These are phyloP conservation scores for Myrmaecium sp. DNA, from an alignment of 2,329 filamentous ascomycete species.

Conservation along the genomic window DNA sequence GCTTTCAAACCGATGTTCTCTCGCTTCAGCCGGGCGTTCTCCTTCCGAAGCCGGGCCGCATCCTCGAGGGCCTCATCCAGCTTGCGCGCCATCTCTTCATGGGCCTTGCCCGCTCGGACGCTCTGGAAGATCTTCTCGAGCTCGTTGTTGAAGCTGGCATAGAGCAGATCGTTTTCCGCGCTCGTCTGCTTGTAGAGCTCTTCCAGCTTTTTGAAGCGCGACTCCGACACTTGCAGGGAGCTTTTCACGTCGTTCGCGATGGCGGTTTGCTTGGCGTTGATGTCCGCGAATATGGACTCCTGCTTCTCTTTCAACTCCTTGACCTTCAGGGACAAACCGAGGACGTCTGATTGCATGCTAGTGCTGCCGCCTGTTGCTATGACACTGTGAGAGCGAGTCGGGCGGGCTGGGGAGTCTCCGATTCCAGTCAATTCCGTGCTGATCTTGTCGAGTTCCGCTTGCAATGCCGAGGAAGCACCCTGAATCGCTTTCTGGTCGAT, in stretches of 20 bases:
- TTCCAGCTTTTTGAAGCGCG: conserved; percentile 66
- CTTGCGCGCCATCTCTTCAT: conserved; percentile 57
- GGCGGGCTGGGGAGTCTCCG: not conserved
- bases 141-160: conserved; percentile 85
- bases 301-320: too few species aligned
- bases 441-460: conserved; percentile 64
- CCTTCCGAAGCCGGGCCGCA: conserved; percentile 58
- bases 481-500: conserved; percentile 61
- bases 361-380: too few species aligned
- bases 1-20: conserved; percentile 54
- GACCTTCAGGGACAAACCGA: too few species aligned
- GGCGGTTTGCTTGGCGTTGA: too few species aligned
- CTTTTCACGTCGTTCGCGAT: conserved; percentile 57
- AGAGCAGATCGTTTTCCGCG: conserved; percentile 83
- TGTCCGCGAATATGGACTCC: too few species aligned
- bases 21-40: conserved; percentile 67
- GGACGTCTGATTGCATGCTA: too few species aligned
- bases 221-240: conserved; percentile 56
- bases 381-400: too few species aligned
- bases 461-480: conserved; percentile 50
- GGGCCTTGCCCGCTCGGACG: conserved; percentile 57
- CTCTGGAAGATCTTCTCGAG: conserved; percentile 60
- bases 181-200: conserved; percentile 76
- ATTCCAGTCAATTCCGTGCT: conserved; percentile 56
- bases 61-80: conserved; percentile 65